Evolutionary conservation across 2,329 filamentous ascomycete species (phyloP), one percentile per base, ranked within the genome.

Genomic region (Triangularia setosa): DNA sequence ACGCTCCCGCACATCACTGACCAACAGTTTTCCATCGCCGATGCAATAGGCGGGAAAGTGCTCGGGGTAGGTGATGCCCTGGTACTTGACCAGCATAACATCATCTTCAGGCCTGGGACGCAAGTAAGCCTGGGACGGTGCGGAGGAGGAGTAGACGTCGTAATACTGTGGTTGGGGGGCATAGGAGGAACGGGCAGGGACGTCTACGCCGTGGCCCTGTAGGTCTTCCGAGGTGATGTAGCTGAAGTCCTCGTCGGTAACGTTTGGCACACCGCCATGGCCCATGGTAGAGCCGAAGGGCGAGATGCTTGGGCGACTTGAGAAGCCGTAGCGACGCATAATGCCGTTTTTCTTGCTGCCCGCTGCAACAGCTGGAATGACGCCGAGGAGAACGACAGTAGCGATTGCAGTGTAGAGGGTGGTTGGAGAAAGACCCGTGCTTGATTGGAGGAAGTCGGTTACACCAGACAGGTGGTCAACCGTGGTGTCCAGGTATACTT

Each of bases 151-250:
- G 48, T 66, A 69, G 54, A 52, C 33, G 56, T 69, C 65, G 58
- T 54, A 53, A 33, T 65, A 44, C 57, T 67, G 64, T 7, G 63
- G 35, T 21, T 53, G 62, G 35, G 64, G 30, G 28, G 48, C 53
- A 68, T 73, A 77, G 48, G 72, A 77, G 48, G 72, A 74, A 65
- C 73, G 74, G 12, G 23, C 18, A 16, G 33, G 58, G 24, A 25
- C 40, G 21, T 73, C 72, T 54, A 75, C 70, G 65, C 73, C 76
- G 25, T 75, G 75, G 35, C 79, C 76, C 65, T 85, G 81, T 44
- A 93, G 76, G 72, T 93, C 90, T 71, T 91, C 86, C 27, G 88
- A 87, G n/a, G 90, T 92, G 73, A 93, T 93, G 79, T 94, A 93
- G 74, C 87, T 89, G 75, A 88, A 94, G 78, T 93, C 90, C 33